Evolutionary conservation across 2,329 filamentous ascomycete genomes (phyloP), one percentile per base, ranked within the genome.

Genomic region (Remersonia thermophila): DNA sequence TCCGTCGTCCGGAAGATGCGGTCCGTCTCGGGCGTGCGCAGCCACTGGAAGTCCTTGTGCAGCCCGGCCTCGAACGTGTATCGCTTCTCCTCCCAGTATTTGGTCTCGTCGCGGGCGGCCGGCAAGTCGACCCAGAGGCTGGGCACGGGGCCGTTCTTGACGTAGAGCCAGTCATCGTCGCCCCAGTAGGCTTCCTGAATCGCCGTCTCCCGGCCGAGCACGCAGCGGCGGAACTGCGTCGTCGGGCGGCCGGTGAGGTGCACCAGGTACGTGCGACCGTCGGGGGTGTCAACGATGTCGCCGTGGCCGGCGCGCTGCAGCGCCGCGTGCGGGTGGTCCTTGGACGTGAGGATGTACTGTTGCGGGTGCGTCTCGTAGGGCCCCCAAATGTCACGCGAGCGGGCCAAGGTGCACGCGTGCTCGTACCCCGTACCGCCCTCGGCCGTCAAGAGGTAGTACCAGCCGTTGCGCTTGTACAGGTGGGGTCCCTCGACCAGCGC

Each of bases 351-450:
- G 29, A 80, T 62, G 31, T 74, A 62, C 37, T 73, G 71, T 32
- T 69, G 55, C 0, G 74, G 73, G 27, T 75, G 72, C 1, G 64
- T 52, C 46, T 77, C 69, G 54, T 78, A 82, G 0, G 76, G 75
- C 0, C 77, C 77, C 60, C 71, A 71, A 39, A 75, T 51, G 51
- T 66, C 46, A 36, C 60, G 50, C 5, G 65, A 60, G 35, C 69
- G 61, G 41, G 76, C 57, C 3, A 81, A 63, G 18, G 74, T 80
- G 47, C 67, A 69, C 3, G 72, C 68, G 46, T 81, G 77, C 0
- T 68, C 63, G 40, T 71, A 73, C 4, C 66, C 74, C 0, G 73
- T 77, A 4, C 73, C 73, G 17, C 71, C 72, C 47, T 76, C 71
- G 3, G 72, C 72, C 0, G 67, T 73, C 5, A 76, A 54, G 7